These are phyloP conservation scores for Naematelia encephala DNA, from an alignment of 768 basidiomycete genomes.

Conservation along the genomic window DNA sequence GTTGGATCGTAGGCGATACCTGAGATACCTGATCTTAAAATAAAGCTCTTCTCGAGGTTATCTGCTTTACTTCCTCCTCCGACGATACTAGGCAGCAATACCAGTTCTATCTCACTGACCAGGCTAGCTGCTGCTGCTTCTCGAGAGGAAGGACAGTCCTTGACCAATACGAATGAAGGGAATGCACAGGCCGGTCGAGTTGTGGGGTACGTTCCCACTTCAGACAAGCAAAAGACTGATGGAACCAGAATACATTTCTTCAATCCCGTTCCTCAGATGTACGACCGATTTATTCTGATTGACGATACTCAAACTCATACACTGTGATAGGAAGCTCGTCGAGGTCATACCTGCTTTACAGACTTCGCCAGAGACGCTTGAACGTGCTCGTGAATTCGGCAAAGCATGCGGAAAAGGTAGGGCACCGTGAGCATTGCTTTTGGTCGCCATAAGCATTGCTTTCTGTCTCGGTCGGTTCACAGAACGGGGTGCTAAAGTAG, in stretches of 20 bases:
- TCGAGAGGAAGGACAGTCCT: slow-evolving; percentile 55
- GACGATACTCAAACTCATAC: slow-evolving; percentile 9
- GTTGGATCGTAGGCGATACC: slow-evolving; percentile 71
- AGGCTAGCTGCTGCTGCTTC: slow-evolving; percentile 83
- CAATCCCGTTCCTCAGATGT: slow-evolving; percentile 96
- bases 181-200: slow-evolving; percentile 64
- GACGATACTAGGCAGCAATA: slow-evolving; percentile 85
- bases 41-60: slow-evolving; percentile 68
- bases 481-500: too few species aligned
- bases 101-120: slow-evolving; percentile 89
- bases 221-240: background rate
- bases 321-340: slow-evolving; percentile 75
- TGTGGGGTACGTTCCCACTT: slow-evolving; percentile 61
- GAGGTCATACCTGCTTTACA: slow-evolving; percentile 91
- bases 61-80: slow-evolving; percentile 65
- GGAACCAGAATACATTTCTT: slow-evolving; percentile 80
- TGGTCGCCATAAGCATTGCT: too few species aligned
- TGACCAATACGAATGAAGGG: slow-evolving; percentile 59
- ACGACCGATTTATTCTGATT: slow-evolving; percentile 36
- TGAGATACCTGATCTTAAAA: slow-evolving; percentile 75
- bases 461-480: too few species aligned
- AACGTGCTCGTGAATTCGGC: slow-evolving; percentile 75
- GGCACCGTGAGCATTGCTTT: background rate
- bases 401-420: slow-evolving; percentile 83
- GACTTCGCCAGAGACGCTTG: slow-evolving; percentile 72